Evolutionary conservation across 257 asterid species (phyloP), one percentile per base, ranked within the genome.

Genomic region (Eucommia ulmoides): DNA sequence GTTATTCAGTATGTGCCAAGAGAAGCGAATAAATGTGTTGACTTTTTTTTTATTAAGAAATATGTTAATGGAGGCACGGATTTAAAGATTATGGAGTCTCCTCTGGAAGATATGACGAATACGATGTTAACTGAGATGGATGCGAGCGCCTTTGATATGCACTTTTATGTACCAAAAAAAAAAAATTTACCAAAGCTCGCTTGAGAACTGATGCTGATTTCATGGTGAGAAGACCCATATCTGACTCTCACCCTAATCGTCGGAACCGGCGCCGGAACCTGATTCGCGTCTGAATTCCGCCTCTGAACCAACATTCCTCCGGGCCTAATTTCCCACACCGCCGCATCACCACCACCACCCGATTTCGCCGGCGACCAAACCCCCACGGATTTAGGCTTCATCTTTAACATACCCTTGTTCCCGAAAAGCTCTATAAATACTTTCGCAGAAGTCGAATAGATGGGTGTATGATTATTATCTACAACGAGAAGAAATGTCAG

Each of bases 241-340:
- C 80, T 88, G 16, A 88, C 95, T 61, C 60, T 72, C 63, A 84
- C 73, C 65, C 54, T 80, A 67, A 80, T 70, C 44, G 63, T 75
- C 12, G 91, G 83, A 51, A 72, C 74, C 33, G 22, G 33, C 50
- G 24, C 55, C 1, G 66, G 46, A 61, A 53, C 72, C 7, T 71
- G 81, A 26, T 73, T 74, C 6, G 70, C 64, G 62, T 85, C 96
- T n/a, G 80, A 76, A 47, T 17, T 85, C 33, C 97, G 76, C 62
- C 71, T 62, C 53, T 89, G 97, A 15, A 89, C 97, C 60, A 89
- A 46, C 97, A 89, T 89, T 53, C 97, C 96, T 6, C 96, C 82
- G 0, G 96, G 94, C 80, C 94, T 65, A 9, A 80, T 60, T 45
- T 89, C 97, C 93, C 80, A 80, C 48, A 54, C 74, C 1, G 63